phyloP scores from a whole-genome alignment of 441 rosid species.

The Erysimum pusillum region DNA sequence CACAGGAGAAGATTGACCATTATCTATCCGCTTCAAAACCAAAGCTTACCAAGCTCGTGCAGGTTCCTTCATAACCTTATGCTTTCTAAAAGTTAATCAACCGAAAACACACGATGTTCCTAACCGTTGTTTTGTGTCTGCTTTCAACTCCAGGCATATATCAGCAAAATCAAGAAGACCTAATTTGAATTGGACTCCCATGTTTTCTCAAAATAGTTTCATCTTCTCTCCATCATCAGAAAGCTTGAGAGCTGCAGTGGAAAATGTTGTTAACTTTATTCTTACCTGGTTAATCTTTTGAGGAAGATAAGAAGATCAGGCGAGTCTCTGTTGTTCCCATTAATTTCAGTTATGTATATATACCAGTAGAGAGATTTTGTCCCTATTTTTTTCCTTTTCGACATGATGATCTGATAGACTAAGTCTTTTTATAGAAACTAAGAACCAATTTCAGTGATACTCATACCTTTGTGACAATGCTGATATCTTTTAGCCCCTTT shows the following conservation, averaged over 20 bases:
- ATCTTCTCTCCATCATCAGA: neutral
- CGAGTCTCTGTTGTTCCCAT: slow-evolving; percentile 31
- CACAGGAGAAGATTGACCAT: slow-evolving; percentile 87
- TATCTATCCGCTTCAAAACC: slow-evolving; percentile 82
- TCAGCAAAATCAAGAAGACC: slow-evolving; percentile 46
- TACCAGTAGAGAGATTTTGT: slow-evolving; percentile 17
- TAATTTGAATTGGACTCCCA: slow-evolving; percentile 1
- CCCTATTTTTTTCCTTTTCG: neutral
- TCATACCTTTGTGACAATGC: slow-evolving; percentile 26
- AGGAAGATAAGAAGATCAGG: slow-evolving; percentile 11
- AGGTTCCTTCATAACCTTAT: slow-evolving; percentile 44
- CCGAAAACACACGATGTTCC: neutral
- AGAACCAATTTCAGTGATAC: slow-evolving; percentile 10
- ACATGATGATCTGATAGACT: slow-evolving; percentile 10
- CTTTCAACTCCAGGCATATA: slow-evolving; percentile 41
- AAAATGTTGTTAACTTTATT: slow-evolving; percentile 14
- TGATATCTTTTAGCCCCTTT: neutral
- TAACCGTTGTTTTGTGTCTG: slow-evolving; percentile 18
- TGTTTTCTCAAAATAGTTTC: neutral
- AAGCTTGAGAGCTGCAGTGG: slow-evolving; percentile 18
- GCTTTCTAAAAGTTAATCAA: neutral
- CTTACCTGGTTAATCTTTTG: slow-evolving; percentile 10
- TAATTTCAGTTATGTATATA: slow-evolving; percentile 34
- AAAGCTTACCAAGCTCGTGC: slow-evolving; percentile 91
- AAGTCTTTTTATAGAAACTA: slow-evolving; percentile 22